phyloP scores from a whole-genome alignment of 176 grass and related monocot genomes.

The Oropetium thomaeum region DNA sequence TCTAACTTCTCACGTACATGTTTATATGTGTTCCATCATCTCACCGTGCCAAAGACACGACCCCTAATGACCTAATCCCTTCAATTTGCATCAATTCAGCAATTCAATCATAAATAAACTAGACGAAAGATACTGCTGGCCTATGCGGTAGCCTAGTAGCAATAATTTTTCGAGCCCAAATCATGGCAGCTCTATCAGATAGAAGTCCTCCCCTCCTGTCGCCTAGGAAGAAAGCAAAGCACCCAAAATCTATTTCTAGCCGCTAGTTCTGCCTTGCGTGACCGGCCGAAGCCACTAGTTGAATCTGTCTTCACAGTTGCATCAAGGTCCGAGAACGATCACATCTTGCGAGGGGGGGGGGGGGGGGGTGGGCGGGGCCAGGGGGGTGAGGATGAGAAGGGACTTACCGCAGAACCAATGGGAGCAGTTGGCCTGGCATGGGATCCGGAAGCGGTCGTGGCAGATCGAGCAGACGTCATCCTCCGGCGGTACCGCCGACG shows the following conservation, averaged over 20 bases:
- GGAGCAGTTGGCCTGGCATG: conserved; percentile 94
- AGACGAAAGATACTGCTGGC: background rate
- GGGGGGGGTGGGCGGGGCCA: background rate
- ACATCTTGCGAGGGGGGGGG: background rate
- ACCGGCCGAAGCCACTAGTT: background rate
- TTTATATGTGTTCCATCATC: background rate
- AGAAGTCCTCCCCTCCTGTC: background rate
- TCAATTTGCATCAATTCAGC: background rate
- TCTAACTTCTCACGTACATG: background rate
- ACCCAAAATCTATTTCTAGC: background rate
- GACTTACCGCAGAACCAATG: conserved; percentile 94
- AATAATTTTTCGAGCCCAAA: background rate
- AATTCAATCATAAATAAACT: background rate
- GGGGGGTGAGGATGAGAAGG: background rate
- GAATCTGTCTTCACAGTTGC: background rate
- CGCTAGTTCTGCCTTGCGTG: background rate
- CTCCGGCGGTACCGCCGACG: conserved; percentile 65
- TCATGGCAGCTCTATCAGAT: background rate
- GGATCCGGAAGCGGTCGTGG: conserved; percentile 73
- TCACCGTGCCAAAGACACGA: background rate
- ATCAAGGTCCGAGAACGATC: background rate
- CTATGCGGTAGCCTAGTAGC: background rate
- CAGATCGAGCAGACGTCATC: conserved; percentile 89
- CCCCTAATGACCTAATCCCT: conserved; percentile 19
- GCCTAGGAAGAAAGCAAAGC: background rate